Evolutionary conservation across 2,329 filamentous ascomycete species (phyloP).

Genomic region (Magnaporthales sp.): DNA sequence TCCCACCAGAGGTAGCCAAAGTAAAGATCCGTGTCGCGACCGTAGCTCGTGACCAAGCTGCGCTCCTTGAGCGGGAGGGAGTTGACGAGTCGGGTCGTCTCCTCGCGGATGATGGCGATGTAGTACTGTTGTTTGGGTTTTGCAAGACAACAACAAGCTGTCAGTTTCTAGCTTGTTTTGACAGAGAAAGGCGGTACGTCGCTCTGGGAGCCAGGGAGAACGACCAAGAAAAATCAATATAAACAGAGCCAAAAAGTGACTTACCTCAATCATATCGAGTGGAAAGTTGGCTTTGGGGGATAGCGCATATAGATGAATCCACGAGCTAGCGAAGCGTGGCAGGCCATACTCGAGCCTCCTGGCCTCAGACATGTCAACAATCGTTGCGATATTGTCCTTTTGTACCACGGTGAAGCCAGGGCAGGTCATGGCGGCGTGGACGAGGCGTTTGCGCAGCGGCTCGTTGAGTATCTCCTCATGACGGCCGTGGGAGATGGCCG

Average conservation of each 20-base stretch:
- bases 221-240: background rate
- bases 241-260: slow-evolving; percentile 11
- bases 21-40: slow-evolving; percentile 29
- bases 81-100: slow-evolving; percentile 33
- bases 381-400: slow-evolving; percentile 48
- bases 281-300: slow-evolving; percentile 37
- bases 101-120: slow-evolving; percentile 44
- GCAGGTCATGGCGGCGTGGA: slow-evolving; percentile 44
- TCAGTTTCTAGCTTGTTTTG: background rate
- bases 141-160: background rate
- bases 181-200: background rate
- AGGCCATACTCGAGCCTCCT: slow-evolving; percentile 32
- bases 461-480: slow-evolving; percentile 37
- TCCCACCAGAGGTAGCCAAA: slow-evolving; percentile 46
- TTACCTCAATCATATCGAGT: slow-evolving; percentile 46
- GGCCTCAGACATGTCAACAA: slow-evolving; percentile 26
- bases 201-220: too few species aligned
- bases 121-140: slow-evolving; percentile 38
- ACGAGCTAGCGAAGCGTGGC: slow-evolving; percentile 37
- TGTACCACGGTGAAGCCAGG: slow-evolving; percentile 51
- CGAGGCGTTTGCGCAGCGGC: slow-evolving; percentile 44
- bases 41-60: slow-evolving; percentile 23
- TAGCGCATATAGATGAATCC: slow-evolving; percentile 44
- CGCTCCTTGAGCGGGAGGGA: slow-evolving; percentile 32
- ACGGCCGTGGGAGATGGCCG: slow-evolving; percentile 28